Evolutionary conservation across 164 flowering plant genomes (phyloP).

Genomic region (Cinnamomum chago): DNA sequence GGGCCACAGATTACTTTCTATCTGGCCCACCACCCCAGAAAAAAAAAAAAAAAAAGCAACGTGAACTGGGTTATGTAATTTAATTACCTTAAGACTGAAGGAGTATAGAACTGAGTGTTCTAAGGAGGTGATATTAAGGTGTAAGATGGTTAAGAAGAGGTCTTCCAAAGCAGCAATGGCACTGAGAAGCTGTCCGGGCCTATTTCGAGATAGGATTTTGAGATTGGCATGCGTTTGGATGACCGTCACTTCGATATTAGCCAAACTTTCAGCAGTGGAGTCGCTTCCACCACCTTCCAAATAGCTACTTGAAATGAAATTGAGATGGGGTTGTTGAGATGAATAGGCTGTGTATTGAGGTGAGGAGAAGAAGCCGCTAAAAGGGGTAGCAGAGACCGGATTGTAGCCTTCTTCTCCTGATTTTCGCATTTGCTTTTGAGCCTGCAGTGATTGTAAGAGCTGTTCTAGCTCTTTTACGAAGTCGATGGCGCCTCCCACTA

Average conservation of each 20-base stretch:
- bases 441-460: slow-evolving; percentile 48
- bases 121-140: slow-evolving; percentile 50
- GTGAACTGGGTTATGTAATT: not conserved
- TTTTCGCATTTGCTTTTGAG: slow-evolving; percentile 32
- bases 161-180: slow-evolving; percentile 52
- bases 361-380: slow-evolving; percentile 24
- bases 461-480: slow-evolving; percentile 68
- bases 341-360: slow-evolving; percentile 24
- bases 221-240: slow-evolving; percentile 59
- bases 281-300: slow-evolving; percentile 6
- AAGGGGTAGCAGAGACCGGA: slow-evolving; percentile 11
- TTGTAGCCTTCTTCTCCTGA: slow-evolving; percentile 10
- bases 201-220: slow-evolving; percentile 39
- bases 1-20: too few relatives aligned
- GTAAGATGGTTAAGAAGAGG: slow-evolving; percentile 47
- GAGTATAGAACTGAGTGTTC: slow-evolving; percentile 42
- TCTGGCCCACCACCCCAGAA: too few relatives aligned
- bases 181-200: slow-evolving; percentile 40
- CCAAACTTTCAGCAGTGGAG: slow-evolving; percentile 22
- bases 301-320: slow-evolving; percentile 3
- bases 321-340: not conserved
- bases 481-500: slow-evolving; percentile 69
- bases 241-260: slow-evolving; percentile 41
- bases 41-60: too few relatives aligned
- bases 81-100: slow-evolving; percentile 48